Percentiles rank a stretch among this genome's conserved stretches.
Evolutionary conservation across 495 filamentous ascomycete species (phyloP).

Genomic region (Penicillium psychrofluorescens): DNA sequence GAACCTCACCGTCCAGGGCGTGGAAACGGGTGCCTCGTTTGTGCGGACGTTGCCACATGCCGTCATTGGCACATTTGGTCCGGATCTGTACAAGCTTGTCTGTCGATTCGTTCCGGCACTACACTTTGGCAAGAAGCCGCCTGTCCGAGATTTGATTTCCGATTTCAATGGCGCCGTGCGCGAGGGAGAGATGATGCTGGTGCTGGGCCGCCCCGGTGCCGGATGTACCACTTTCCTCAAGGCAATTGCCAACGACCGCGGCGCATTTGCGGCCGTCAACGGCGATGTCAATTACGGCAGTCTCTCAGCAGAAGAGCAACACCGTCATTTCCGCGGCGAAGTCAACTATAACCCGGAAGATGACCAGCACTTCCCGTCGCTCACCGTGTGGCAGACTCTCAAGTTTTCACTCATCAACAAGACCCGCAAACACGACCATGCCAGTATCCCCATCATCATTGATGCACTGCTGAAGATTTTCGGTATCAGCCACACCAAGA

Average conservation of each 20-base stretch:
- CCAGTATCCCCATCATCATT: conserved; percentile 59
- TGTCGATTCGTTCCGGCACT: conserved; percentile 58
- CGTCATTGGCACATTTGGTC: conserved; percentile 76
- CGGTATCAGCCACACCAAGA: conserved; percentile 71
- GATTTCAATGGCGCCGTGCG: conserved; percentile 73
- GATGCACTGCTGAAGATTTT: conserved; percentile 63
- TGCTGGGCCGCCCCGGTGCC: conserved; percentile 71
- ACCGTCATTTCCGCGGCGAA: conserved; percentile 67
- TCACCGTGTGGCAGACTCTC: conserved; percentile 76
- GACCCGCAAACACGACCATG: conserved; percentile 64
- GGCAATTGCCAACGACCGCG: conserved; percentile 65
- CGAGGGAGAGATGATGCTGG: conserved; percentile 79
- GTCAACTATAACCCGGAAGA: conserved; percentile 81
- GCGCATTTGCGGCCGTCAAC: conserved; percentile 54
- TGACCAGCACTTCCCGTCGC: conserved; percentile 67
- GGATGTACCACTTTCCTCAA: conserved; percentile 80
- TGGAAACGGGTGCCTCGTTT: conserved; percentile 57
- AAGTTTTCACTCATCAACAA: conserved; percentile 80
- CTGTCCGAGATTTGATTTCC: conserved; percentile 57
- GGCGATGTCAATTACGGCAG: conserved; percentile 74
- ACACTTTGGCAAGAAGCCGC: conserved; percentile 41
- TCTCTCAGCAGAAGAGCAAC: conserved; percentile 61
- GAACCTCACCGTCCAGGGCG: conserved; percentile 68
- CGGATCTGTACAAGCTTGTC: conserved; percentile 68
- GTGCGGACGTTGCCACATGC: conserved; percentile 72